Conservation (phyloP, 306 rosid genomes). For the Sesbania bispinosa region DNA sequence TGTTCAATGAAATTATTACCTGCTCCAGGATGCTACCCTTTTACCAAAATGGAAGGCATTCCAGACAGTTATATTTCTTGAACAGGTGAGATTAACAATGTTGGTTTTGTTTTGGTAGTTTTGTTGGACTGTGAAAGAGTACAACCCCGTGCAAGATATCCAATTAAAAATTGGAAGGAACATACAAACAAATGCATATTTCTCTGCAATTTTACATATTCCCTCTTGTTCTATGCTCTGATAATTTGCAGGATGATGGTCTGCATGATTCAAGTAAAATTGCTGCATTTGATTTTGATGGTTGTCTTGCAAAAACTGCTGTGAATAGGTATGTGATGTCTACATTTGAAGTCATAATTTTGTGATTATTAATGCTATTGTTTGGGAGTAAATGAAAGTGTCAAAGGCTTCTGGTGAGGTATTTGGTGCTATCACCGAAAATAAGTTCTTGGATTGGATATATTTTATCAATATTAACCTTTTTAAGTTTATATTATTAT, state of each 20-base stretch:
- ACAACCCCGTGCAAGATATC: conserved; percentile 9
- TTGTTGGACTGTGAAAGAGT: conserved; percentile 3
- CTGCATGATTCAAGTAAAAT: conserved; percentile 75
- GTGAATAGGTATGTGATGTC: conserved; percentile 57
- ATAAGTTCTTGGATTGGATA: neutral
- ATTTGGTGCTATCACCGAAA: neutral
- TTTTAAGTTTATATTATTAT: neutral
- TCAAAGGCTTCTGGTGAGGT: conserved; percentile 1
- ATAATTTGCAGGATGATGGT: conserved; percentile 67
- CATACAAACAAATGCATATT: neutral
- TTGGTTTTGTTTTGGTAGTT: neutral
- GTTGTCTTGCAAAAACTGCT: conserved; percentile 77
- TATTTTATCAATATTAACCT: neutral
- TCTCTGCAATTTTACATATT: neutral
- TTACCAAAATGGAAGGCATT: conserved; percentile 88
- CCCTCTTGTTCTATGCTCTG: neutral
- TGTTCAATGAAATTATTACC: conserved; percentile 18
- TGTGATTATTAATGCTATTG: conserved; percentile 9
- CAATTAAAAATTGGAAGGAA: neutral
- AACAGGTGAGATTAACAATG: conserved; percentile 56
- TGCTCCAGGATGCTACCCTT: conserved; percentile 75
- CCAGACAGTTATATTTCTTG: conserved; percentile 77
- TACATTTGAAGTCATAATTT: conserved; percentile 3
- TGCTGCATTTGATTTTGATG: conserved; percentile 99
- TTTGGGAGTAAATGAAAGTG: neutral